Conservation (phyloP, 78 protist genomes). For the Corallochytrium limacisporum region DNA sequence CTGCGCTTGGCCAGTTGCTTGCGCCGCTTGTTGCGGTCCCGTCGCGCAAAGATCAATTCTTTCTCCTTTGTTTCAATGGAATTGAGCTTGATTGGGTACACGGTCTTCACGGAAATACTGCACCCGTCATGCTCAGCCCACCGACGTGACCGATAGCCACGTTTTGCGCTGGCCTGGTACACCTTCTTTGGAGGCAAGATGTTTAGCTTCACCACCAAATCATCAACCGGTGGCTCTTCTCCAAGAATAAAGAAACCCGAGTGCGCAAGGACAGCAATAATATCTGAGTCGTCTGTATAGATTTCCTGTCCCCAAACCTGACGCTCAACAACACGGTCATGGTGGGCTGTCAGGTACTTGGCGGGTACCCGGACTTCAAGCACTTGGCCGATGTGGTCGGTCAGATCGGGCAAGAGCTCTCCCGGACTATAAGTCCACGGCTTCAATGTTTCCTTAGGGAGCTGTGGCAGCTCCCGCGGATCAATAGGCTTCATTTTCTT, state of each 20-base stretch:
- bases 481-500: too few species aligned
- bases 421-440: conserved; percentile 1
- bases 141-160: not conserved
- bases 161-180: not conserved
- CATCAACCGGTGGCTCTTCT: not conserved
- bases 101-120: not conserved
- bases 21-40: too few species aligned
- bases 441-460: too few species aligned
- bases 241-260: not conserved
- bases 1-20: too few species aligned
- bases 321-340: not conserved
- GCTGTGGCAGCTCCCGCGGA: too few species aligned
- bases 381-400: not conserved
- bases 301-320: not conserved
- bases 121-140: not conserved
- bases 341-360: not conserved
- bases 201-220: not conserved
- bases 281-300: not conserved
- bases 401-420: not conserved
- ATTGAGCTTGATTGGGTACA: not conserved
- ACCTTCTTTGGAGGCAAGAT: not conserved
- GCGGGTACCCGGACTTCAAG: not conserved
- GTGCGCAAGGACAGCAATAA: not conserved
- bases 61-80: not conserved
- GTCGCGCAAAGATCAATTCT: not conserved